phyloP scores from a whole-genome alignment of 108 stramenopile species.

The Nitzschia inconspicua region DNA sequence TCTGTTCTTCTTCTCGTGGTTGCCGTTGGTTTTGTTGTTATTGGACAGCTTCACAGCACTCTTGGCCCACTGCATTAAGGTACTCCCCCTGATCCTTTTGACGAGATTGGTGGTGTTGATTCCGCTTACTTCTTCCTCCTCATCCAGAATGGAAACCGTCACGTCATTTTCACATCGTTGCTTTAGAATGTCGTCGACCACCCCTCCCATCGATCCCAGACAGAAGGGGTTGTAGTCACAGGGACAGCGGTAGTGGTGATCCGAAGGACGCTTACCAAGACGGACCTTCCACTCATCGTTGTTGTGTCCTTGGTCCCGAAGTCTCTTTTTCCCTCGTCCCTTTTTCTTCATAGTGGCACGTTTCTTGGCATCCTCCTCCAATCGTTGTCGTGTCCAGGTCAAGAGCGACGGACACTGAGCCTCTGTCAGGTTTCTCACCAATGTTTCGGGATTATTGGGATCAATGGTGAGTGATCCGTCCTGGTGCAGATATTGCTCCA shows the following conservation, averaged over 20 bases:
- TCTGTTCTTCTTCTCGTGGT: neutral
- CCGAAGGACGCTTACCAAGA: conserved; percentile 28
- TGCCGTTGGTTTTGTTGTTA: neutral
- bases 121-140: too few species aligned
- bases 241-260: conserved; percentile 13
- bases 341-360: conserved; percentile 3
- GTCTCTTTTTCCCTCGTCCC: conserved; percentile 24
- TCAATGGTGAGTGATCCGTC: neutral
- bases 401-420: conserved; percentile 34
- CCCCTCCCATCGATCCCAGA: conserved; percentile 63
- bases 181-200: conserved; percentile 53
- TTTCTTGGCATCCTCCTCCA: neutral
- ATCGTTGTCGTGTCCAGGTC: conserved; percentile 18
- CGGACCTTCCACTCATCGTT: neutral
- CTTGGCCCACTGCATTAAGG: conserved; percentile 3
- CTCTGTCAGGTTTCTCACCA: conserved; percentile 20
- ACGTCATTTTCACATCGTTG: conserved; percentile 13
- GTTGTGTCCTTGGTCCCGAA: neutral
- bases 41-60: neutral
- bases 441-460: neutral
- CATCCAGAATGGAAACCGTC: neutral
- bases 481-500: neutral
- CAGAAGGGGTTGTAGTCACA: conserved; percentile 76
- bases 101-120: neutral
- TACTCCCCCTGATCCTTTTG: neutral